These are phyloP conservation scores for Cicer yamashitae DNA, from an alignment of 306 rosid species.

Conservation along the genomic window DNA sequence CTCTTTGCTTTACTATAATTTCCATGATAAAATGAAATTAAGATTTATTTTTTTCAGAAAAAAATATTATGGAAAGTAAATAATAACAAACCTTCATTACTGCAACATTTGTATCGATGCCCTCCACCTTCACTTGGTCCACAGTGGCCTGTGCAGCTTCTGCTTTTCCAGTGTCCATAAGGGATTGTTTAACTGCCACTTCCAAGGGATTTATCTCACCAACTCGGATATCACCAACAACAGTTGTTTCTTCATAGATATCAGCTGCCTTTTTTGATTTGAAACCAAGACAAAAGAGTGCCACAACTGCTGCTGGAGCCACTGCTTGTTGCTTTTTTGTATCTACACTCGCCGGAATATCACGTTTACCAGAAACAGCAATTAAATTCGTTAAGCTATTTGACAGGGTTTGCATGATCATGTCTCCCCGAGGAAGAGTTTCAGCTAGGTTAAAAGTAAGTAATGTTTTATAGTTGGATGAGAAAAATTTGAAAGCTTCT, in stretches of 20 bases:
- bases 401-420: constrained; percentile 75
- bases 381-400: constrained; percentile 59
- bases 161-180: constrained; percentile 73
- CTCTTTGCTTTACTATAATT: constrained; percentile 28
- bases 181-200: constrained; percentile 71
- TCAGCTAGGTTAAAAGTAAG: constrained; percentile 91
- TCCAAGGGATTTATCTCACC: constrained; percentile 85
- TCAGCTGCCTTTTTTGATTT: constrained; percentile 51
- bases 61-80: constrained; percentile 37
- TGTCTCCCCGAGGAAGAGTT: constrained; percentile 89
- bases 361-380: constrained; percentile 50
- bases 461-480: constrained; percentile 74
- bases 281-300: constrained; percentile 73
- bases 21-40: constrained; percentile 37
- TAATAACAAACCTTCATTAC: constrained; percentile 82
- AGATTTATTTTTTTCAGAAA: constrained; percentile 29
- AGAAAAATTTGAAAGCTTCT: constrained; percentile 70
- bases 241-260: constrained; percentile 51
- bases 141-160: constrained; percentile 94
- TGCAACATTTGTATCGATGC: constrained; percentile 92
- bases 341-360: constrained; percentile 56
- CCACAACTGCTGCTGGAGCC: constrained; percentile 62
- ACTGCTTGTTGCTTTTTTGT: constrained; percentile 55
- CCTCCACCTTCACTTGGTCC: constrained; percentile 93
- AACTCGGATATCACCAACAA: constrained; percentile 67